These are phyloP conservation scores for Coemansia sp. DNA, from an alignment of 192 early-diverging fungal species.

Conservation along the genomic window DNA sequence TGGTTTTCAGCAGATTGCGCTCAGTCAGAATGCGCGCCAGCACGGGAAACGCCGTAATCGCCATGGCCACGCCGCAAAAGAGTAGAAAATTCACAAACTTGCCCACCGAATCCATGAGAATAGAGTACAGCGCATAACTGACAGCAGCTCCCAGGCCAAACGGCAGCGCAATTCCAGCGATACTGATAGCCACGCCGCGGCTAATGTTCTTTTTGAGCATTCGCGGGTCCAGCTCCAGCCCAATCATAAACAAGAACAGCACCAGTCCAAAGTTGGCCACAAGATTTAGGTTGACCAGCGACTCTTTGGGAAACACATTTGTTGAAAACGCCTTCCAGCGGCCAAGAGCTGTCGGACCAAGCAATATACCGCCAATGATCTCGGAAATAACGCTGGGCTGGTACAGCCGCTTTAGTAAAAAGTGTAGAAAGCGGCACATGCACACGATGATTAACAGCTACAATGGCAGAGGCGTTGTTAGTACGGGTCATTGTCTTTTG, in stretches of 20 bases:
- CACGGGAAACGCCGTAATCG: conserved; percentile 93
- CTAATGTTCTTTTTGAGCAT: conserved; percentile 57
- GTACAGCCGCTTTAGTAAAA: conserved; percentile 58
- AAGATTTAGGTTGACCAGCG: conserved; percentile 68
- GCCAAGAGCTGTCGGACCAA: conserved; percentile 84
- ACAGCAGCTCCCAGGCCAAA: conserved; percentile 76
- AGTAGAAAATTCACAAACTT: conserved; percentile 73
- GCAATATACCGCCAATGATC: conserved; percentile 82
- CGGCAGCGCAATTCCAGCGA: conserved; percentile 78
- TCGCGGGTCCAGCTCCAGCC: conserved; percentile 76
- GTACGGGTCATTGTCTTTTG: too few relatives aligned
- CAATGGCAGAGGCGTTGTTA: not conserved
- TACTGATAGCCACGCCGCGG: conserved; percentile 62
- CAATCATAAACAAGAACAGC: conserved; percentile 85
- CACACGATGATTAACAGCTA: conserved; percentile 63
- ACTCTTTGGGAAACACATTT: conserved; percentile 70
- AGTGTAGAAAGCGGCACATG: conserved; percentile 66
- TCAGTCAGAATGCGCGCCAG: conserved; percentile 92
- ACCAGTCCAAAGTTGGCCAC: conserved; percentile 87
- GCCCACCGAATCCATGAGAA: conserved; percentile 45
- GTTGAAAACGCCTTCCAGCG: conserved; percentile 63
- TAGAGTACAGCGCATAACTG: conserved; percentile 65
- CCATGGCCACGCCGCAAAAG: conserved; percentile 87
- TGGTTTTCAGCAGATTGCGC: conserved; percentile 74
- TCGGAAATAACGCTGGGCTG: conserved; percentile 93